A percentile compares a stretch with the other conserved stretches of the same genome.
Conservation (phyloP, 1,284 basidiomycete genomes). For the Takashimella koratensis region DNA sequence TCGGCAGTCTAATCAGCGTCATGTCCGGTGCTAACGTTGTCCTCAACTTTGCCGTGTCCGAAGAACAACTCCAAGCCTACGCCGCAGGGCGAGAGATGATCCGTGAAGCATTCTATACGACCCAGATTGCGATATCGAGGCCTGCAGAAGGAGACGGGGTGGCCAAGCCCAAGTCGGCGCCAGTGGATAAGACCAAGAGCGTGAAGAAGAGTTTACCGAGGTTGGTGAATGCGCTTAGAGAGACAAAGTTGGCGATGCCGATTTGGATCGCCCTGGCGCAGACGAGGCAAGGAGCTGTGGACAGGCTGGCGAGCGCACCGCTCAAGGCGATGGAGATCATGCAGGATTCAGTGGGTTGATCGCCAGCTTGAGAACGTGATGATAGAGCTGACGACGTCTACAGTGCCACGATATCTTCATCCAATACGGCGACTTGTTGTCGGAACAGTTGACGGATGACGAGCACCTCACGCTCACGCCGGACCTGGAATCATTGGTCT, state of each 20-base stretch:
- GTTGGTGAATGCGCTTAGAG: conserved; percentile 66
- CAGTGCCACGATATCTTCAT: conserved; percentile 54
- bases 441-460: conserved; percentile 43
- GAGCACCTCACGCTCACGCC: conserved; percentile 54
- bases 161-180: conserved; percentile 20
- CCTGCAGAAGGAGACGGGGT: conserved; percentile 16
- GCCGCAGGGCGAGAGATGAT: conserved; percentile 83
- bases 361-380: no score
- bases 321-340: conserved; percentile 61
- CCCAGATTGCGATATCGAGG: conserved; percentile 42
- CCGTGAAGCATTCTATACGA: conserved; percentile 64
- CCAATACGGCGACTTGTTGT: conserved; percentile 55
- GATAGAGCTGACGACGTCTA: not conserved
- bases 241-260: conserved; percentile 69
- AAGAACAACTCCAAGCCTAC: conserved; percentile 82
- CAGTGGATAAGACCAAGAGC: conserved; percentile 27
- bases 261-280: conserved; percentile 84
- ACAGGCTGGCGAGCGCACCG: conserved; percentile 27
- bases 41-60: conserved; percentile 68
- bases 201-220: conserved; percentile 52
- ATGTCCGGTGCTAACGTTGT: conserved; percentile 94
- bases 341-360: conserved; percentile 69
- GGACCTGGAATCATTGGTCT: conserved; percentile 64
- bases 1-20: conserved; percentile 88
- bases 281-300: conserved; percentile 55